Evolutionary conservation across 225 moss, liverwort and hornwort species (phyloP).

Genomic region (Physcomitrellopsis africana): DNA sequence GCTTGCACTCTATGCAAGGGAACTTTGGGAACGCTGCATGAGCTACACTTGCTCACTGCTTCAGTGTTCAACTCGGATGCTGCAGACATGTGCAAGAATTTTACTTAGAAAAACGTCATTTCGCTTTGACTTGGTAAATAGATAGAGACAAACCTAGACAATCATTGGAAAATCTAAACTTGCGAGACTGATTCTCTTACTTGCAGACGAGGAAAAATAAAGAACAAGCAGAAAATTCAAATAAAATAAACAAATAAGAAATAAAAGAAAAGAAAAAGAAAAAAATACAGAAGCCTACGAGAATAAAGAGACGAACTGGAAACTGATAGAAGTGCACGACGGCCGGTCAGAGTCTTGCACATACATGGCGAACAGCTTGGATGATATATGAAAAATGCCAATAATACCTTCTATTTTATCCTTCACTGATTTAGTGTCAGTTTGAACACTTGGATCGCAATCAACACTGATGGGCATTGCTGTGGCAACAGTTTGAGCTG

Average conservation of each 20-base stretch:
- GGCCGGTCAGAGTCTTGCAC: neutral
- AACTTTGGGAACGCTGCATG: conserved; percentile 43
- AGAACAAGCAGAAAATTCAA: neutral
- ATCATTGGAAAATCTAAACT: conserved; percentile 5
- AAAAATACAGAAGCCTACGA: neutral
- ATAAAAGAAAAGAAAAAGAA: neutral
- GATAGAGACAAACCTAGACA: neutral
- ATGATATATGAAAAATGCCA: neutral
- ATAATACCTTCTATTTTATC: conserved; percentile 35
- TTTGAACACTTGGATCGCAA: conserved; percentile 36
- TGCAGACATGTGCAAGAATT: conserved; percentile 29
- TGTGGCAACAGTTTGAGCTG: conserved; percentile 43
- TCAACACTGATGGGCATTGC: conserved; percentile 45
- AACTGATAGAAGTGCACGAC: neutral
- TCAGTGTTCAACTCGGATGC: conserved; percentile 33
- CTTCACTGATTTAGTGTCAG: conserved; percentile 24
- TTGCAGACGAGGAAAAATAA: no score
- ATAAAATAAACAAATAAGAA: neutral
- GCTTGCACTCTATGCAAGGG: conserved; percentile 53
- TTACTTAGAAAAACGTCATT: conserved; percentile 13
- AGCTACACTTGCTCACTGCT: conserved; percentile 36
- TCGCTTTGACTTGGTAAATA: neutral
- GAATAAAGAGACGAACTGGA: neutral
- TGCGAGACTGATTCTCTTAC: neutral
- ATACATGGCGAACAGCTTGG: neutral